Evolutionary conservation across 768 basidiomycete genomes (phyloP).

Genomic region (Amanita rubescens): DNA sequence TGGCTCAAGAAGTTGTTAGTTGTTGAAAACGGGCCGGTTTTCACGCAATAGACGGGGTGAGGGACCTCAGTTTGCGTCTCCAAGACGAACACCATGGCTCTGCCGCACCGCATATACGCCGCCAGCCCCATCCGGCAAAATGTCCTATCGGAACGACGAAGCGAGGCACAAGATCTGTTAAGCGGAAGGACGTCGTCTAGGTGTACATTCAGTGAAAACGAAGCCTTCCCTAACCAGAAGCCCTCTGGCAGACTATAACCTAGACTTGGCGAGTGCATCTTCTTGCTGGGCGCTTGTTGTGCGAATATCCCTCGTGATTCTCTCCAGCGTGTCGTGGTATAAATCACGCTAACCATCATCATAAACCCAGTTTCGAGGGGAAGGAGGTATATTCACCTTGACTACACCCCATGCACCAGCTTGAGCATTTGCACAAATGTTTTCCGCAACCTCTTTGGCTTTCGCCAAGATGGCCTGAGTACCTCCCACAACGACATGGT

Average conservation of each 20-base stretch:
- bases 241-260: slow-evolving; percentile 23
- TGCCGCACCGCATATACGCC: too few species aligned
- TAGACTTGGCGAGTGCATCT: slow-evolving; percentile 43
- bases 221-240: background rate
- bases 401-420: slow-evolving; percentile 68
- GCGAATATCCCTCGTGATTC: slow-evolving; percentile 31
- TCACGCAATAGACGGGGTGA: too few species aligned
- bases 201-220: too few species aligned
- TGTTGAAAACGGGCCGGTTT: too few species aligned
- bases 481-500: slow-evolving; percentile 57
- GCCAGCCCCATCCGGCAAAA: too few species aligned
- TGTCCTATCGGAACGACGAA: too few species aligned
- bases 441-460: slow-evolving; percentile 55
- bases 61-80: too few species aligned
- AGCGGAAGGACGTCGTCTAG: too few species aligned
- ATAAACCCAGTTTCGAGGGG: background rate
- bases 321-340: slow-evolving; percentile 46
- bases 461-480: slow-evolving; percentile 53
- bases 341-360: slow-evolving; percentile 36
- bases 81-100: too few species aligned
- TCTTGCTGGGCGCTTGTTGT: slow-evolving; percentile 30
- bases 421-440: slow-evolving; percentile 42
- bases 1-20: too few species aligned
- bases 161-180: too few species aligned
- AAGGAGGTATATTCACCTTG: slow-evolving; percentile 37